Evolutionary conservation across 2,329 filamentous ascomycete species (phyloP).

Genomic region (Penicillium verrucosum): DNA sequence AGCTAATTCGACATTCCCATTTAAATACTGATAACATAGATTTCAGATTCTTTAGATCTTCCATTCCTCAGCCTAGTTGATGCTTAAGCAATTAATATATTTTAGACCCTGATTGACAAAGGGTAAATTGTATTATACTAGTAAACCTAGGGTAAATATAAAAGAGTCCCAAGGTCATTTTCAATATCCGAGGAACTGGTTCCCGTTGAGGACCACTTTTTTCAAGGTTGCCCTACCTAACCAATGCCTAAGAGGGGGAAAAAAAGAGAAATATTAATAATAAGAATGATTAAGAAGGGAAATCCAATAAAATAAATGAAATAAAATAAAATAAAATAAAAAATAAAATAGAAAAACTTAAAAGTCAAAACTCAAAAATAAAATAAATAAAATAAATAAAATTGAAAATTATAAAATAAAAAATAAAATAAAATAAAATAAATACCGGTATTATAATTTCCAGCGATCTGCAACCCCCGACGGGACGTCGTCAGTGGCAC

Average conservation of each 20-base stretch:
- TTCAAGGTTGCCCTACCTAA: too few species aligned
- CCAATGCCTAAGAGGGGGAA: background rate
- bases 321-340: background rate
- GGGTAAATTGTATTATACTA: constrained; percentile 6
- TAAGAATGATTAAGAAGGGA: background rate
- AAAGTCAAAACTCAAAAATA: background rate
- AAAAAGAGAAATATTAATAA: background rate
- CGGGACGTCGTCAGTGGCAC: constrained; percentile 44
- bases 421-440: constrained; percentile 1
- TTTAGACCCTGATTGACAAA: constrained; percentile 11
- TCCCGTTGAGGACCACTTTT: constrained; percentile 22
- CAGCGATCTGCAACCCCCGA: constrained; percentile 40
- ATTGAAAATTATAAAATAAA: background rate
- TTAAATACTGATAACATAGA: background rate
- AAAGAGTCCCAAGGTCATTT: constrained; percentile 6
- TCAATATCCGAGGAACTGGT: constrained; percentile 35
- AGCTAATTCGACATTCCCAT: constrained; percentile 8
- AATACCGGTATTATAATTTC: constrained; percentile 19
- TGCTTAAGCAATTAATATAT: constrained; percentile 8
- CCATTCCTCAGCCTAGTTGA: constrained; percentile 22
- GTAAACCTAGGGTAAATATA: constrained; percentile 9
- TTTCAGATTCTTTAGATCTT: constrained; percentile 21
- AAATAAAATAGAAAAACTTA: background rate
- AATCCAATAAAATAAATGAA: constrained; percentile 9
- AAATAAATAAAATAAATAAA: background rate